Evolutionary conservation across 176 grass and related monocot species (phyloP), one percentile per base, ranked within the genome.

Genomic region (Elaeis guineensis): DNA sequence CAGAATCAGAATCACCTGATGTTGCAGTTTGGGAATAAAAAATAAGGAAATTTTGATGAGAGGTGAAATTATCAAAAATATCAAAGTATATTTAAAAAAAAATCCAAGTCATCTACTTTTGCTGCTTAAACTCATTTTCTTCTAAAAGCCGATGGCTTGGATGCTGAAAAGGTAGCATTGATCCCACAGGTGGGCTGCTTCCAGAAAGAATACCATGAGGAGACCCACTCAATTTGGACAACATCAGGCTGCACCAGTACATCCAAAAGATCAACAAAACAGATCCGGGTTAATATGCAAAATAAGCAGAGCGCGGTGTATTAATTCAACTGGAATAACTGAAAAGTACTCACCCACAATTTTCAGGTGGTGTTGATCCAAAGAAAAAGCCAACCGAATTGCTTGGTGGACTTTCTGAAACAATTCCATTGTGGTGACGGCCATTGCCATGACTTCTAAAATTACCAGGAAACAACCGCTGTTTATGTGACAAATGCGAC

Each of bases 361-460:
- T 89, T 72, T 99, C 94, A 52, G 76, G 76, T 56, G 94, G 94
- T n/a, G 94, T 93, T 67, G 94, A 93, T 18, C 88, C 94, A 1
- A 93, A 99, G 77, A 93, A 99, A 82, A 86, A 99, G 39, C 94
- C 94, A 62, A 99, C 64, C 32, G 94, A 89, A 65, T 84, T 86
- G 76, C 87, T 88, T 64, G 94, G 94, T 19, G 94, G 94, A 51
- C 94, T 99, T 79, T 88, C 94, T 59, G 84, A 83, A 25, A 86
- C 71, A 76, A 81, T 57, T 55, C 71, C 81, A 80, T 89, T 77
- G 21, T 73, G 82, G 67, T 72, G 76, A 51, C 64, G 72, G 18
- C 26, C 67, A 24, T 69, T 85, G 2, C 71, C 52, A 65, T 61
- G 69, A 76, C 62, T 77, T 4, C 62, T 51, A 77, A 89, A 92